Evolutionary conservation across 2,329 filamentous ascomycete species (phyloP).

Genomic region (Fusarium sp.): DNA sequence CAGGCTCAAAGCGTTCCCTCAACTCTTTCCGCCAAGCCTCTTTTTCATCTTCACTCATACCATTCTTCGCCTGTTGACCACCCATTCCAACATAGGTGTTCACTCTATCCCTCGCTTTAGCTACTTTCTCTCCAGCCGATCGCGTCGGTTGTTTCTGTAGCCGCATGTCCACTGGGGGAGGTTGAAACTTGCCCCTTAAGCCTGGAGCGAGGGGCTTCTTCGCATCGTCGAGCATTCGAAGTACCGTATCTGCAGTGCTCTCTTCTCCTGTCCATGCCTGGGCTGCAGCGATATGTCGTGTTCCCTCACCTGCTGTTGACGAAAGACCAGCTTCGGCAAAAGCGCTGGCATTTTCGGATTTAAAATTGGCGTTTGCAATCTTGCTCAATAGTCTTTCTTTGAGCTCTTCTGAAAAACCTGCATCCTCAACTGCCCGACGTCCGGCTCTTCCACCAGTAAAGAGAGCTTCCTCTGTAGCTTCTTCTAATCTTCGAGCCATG

Average conservation of each 20-base stretch:
- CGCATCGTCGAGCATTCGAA: slow-evolving; percentile 88
- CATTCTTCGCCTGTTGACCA: slow-evolving; percentile 61
- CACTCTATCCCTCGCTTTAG: slow-evolving; percentile 69
- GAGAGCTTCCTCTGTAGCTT: slow-evolving; percentile 73
- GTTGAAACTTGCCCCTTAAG: slow-evolving; percentile 60
- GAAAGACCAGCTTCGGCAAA: slow-evolving; percentile 63
- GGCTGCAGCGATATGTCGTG: slow-evolving; percentile 74
- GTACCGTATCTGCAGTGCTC: slow-evolving; percentile 76
- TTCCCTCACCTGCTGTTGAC: slow-evolving; percentile 74
- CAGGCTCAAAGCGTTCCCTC: slow-evolving; percentile 82
- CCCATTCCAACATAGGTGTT: slow-evolving; percentile 64
- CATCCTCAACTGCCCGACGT: slow-evolving; percentile 70
- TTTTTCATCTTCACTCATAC: slow-evolving; percentile 77
- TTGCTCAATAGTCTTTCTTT: slow-evolving; percentile 69
- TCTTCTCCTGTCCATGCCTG: slow-evolving; percentile 85
- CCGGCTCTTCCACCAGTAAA: slow-evolving; percentile 70
- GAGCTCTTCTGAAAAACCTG: slow-evolving; percentile 73
- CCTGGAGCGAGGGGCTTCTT: slow-evolving; percentile 74
- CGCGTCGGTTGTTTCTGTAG: slow-evolving; percentile 55
- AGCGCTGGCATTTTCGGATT: slow-evolving; percentile 61
- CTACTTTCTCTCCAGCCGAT: slow-evolving; percentile 61
- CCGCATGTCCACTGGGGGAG: slow-evolving; percentile 66
- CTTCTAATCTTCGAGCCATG: slow-evolving; percentile 68
- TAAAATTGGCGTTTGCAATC: slow-evolving; percentile 67
- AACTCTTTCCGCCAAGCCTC: slow-evolving; percentile 79